Evolutionary conservation across 345 rosid species (phyloP).

Genomic region (Nasturtium officinale): DNA sequence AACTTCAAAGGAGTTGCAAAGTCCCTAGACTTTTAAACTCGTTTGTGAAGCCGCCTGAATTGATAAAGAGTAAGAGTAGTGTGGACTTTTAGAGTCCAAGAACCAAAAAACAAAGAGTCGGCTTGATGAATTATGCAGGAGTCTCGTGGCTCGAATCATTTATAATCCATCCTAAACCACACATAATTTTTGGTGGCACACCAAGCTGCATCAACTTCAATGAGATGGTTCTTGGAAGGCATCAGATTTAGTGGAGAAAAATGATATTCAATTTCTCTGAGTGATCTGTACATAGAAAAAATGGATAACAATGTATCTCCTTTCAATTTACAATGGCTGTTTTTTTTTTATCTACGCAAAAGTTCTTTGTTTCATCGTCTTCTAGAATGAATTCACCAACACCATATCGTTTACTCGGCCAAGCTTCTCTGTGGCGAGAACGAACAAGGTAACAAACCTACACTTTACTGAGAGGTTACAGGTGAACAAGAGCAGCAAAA

Average conservation of each 20-base stretch:
- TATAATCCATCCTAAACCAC: too few species aligned
- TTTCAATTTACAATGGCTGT: slow-evolving; percentile 40
- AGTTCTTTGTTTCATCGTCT: slow-evolving; percentile 37
- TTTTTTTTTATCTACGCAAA: slow-evolving; percentile 16
- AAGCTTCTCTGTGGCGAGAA: slow-evolving; percentile 27
- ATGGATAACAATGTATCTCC: slow-evolving; percentile 25
- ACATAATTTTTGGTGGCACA: too few species aligned
- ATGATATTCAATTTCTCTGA: slow-evolving; percentile 10
- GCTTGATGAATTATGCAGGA: too few species aligned
- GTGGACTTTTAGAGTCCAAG: too few species aligned
- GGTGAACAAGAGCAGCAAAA: slow-evolving; percentile 28
- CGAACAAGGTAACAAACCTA: slow-evolving; percentile 10
- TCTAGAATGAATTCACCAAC: slow-evolving; percentile 25
- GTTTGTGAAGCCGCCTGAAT: too few species aligned
- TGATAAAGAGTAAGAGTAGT: too few species aligned
- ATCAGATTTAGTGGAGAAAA: neutral
- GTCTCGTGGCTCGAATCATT: too few species aligned
- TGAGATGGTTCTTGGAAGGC: neutral
- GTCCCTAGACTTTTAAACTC: too few species aligned
- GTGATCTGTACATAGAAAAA: slow-evolving; percentile 54
- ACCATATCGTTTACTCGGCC: slow-evolving; percentile 3
- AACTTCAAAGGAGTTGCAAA: too few species aligned
- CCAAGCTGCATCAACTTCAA: too few species aligned
- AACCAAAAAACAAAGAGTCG: too few species aligned
- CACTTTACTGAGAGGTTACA: slow-evolving; percentile 17